phyloP scores from a whole-genome alignment of 202 grass and related monocot species.

The Panicum hallii region DNA sequence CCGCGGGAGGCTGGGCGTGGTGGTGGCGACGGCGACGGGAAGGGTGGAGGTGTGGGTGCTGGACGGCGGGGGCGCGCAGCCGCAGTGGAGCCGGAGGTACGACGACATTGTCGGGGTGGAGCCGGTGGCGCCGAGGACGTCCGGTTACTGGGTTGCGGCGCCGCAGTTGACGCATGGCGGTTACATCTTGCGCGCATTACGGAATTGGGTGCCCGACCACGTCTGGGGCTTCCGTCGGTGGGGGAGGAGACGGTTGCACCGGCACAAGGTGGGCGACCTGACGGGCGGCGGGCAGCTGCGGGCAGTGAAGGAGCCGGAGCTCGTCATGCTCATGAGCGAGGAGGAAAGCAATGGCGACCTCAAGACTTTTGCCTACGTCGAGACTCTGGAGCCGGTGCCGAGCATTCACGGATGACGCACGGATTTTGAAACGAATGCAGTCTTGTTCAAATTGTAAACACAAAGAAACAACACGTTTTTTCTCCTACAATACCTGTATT shows the following conservation, averaged over 20 bases:
- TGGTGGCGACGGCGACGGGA: not conserved
- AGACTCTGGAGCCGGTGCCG: not conserved
- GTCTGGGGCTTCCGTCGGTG: too few species aligned
- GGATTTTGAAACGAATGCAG: too few species aligned
- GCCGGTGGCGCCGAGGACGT: too few species aligned
- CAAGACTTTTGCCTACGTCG: not conserved
- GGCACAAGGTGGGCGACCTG: not conserved
- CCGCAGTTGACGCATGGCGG: not conserved
- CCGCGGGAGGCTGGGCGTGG: not conserved
- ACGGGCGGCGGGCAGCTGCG: not conserved
- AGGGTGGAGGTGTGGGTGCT: not conserved
- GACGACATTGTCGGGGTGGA: not conserved
- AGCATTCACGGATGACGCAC: not conserved
- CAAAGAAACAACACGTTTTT: too few species aligned
- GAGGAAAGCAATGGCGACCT: not conserved
- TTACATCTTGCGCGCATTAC: not conserved
- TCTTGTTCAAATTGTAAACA: too few species aligned
- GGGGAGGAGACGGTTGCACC: not conserved
- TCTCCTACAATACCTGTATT: too few species aligned
- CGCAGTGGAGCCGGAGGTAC: not conserved
- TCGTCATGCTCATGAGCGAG: not conserved
- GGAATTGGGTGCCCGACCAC: too few species aligned
- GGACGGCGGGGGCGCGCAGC: not conserved
- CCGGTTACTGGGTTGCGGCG: not conserved
- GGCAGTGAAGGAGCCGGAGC: not conserved